These are phyloP conservation scores for Ochromonadaceae sp. DNA, from an alignment of 352 stramenopile genomes.

Conservation along the genomic window DNA sequence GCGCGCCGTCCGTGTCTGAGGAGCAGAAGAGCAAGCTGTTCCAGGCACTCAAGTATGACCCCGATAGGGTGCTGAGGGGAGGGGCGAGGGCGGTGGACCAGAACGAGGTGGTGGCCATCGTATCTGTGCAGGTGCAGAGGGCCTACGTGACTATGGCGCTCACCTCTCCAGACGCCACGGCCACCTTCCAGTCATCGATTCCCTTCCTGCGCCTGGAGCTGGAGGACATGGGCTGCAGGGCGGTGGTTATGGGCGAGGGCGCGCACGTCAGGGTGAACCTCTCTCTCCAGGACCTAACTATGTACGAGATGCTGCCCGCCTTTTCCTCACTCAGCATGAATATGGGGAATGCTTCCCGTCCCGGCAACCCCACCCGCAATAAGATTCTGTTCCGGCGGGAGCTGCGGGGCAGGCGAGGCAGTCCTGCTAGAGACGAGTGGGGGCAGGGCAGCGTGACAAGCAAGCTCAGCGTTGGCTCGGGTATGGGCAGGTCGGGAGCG, in stretches of 20 bases:
- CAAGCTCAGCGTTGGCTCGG: not conserved
- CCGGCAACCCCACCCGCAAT: no score
- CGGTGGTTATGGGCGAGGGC: constrained; percentile 1
- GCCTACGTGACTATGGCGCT: not conserved
- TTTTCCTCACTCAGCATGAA: no score
- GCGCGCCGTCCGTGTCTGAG: not conserved
- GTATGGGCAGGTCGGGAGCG: not conserved
- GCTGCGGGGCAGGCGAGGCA: no score
- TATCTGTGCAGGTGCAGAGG: not conserved
- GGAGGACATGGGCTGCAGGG: not conserved
- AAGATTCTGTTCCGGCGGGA: not conserved
- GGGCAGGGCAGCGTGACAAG: no score
- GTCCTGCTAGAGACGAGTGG: no score
- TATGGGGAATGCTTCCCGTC: no score
- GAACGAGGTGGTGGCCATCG: not conserved
- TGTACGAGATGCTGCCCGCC: not conserved
- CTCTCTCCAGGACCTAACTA: not conserved
- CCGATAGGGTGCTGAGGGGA: not conserved
- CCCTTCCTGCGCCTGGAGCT: constrained; percentile 4
- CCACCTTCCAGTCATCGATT: not conserved
- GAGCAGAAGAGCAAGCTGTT: not conserved
- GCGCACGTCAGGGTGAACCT: not conserved
- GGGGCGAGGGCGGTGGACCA: not conserved
- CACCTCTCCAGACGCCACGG: not conserved
- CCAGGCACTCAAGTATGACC: constrained; percentile 4